A percentile compares a stretch with the other conserved stretches of the same genome.
These are phyloP conservation scores for Ilyonectria sp. DNA, from an alignment of 2,329 filamentous ascomycete species.

Conservation along the genomic window DNA sequence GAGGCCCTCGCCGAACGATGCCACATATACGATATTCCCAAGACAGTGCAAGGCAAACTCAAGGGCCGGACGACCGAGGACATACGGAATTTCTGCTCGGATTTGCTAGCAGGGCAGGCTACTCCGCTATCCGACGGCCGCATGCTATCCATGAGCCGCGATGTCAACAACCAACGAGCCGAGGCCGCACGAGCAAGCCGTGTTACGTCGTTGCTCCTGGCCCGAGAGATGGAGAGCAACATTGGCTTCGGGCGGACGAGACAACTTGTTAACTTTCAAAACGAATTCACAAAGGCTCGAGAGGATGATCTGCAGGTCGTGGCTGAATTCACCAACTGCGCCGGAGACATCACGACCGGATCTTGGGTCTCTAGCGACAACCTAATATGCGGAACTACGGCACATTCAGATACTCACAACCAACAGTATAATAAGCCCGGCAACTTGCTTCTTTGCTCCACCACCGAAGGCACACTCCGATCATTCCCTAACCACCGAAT, in stretches of 20 bases:
- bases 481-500: slow-evolving; percentile 72
- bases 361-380: slow-evolving; percentile 69
- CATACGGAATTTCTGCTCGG: slow-evolving; percentile 51
- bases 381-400: slow-evolving; percentile 74
- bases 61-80: slow-evolving; percentile 47
- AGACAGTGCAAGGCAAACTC: slow-evolving; percentile 41
- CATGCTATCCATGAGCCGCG: slow-evolving; percentile 47
- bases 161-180: slow-evolving; percentile 27
- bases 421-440: slow-evolving; percentile 78
- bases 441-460: slow-evolving; percentile 72
- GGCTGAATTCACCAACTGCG: slow-evolving; percentile 72
- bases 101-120: slow-evolving; percentile 46
- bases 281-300: slow-evolving; percentile 59
- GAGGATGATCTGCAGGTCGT: slow-evolving; percentile 68
- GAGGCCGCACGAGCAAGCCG: slow-evolving; percentile 39
- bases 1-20: slow-evolving; percentile 41
- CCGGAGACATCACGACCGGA: slow-evolving; percentile 73
- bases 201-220: slow-evolving; percentile 61
- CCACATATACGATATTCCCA: slow-evolving; percentile 41
- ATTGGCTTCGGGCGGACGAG: slow-evolving; percentile 59
- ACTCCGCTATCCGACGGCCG: slow-evolving; percentile 26
- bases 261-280: slow-evolving; percentile 61
- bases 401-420: slow-evolving; percentile 74
- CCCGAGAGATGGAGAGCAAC: slow-evolving; percentile 65
- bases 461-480: slow-evolving; percentile 58